Evolutionary conservation across 2,329 filamentous ascomycete genomes (phyloP).

Genomic region (Aureobasidium sp.): DNA sequence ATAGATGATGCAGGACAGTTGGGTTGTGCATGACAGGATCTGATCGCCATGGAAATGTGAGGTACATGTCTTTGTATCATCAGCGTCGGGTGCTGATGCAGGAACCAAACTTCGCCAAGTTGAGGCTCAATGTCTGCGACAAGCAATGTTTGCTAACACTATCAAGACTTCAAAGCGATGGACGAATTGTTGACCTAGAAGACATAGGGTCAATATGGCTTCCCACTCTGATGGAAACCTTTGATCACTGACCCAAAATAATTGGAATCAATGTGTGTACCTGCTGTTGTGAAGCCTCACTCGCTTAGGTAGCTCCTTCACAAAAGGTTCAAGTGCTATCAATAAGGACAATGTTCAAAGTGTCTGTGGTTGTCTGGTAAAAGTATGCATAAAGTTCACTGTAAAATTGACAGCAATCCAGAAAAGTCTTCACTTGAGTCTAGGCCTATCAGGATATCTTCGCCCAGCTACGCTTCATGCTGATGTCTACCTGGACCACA

Average conservation of each 20-base stretch:
- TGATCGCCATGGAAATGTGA: background rate
- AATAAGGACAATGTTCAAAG: background rate
- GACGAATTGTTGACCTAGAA: background rate
- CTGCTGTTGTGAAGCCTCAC: background rate
- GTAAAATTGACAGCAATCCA: background rate
- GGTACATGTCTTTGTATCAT: constrained; percentile 5
- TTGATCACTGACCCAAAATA: background rate
- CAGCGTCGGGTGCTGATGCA: background rate
- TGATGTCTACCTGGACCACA: background rate
- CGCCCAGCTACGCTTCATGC: background rate
- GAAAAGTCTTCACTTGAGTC: background rate
- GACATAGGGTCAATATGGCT: background rate
- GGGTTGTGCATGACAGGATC: background rate
- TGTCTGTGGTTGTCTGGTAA: background rate
- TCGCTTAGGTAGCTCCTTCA: background rate
- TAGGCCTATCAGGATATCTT: background rate
- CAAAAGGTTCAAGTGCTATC: background rate
- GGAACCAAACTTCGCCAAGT: background rate
- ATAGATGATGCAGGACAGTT: background rate
- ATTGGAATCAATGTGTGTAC: background rate
- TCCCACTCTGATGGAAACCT: background rate
- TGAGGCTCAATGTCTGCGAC: background rate
- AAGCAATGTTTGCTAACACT: background rate
- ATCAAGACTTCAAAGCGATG: background rate
- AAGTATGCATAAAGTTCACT: background rate